phyloP scores from a whole-genome alignment of 768 basidiomycete species.

The Termitomyces sp. region DNA sequence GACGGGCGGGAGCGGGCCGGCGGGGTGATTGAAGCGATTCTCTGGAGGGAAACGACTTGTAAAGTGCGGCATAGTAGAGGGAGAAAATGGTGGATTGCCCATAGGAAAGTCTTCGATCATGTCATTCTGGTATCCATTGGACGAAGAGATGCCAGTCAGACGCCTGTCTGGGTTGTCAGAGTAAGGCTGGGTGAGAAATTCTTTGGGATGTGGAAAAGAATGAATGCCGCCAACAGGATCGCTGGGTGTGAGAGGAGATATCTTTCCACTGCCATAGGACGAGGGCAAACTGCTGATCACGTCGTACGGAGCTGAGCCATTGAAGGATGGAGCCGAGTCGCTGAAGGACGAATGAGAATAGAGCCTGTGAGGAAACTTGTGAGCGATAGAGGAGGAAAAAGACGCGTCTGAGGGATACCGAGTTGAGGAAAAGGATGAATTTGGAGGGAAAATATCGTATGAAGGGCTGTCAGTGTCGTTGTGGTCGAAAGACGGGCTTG shows the following conservation, averaged over 20 bases:
- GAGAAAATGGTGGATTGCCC: constrained; percentile 43
- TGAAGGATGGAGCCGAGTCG: constrained; percentile 59
- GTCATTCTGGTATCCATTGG: constrained; percentile 51
- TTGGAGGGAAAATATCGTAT: constrained; percentile 63
- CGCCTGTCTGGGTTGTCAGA: constrained; percentile 63
- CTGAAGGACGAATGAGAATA: constrained; percentile 59
- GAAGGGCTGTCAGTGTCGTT: constrained; percentile 49
- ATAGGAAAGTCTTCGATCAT: constrained; percentile 64
- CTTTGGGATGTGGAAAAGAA: constrained; percentile 54
- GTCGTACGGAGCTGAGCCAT: constrained; percentile 57
- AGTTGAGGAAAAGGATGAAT: constrained; percentile 44
- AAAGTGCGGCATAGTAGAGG: constrained; percentile 53
- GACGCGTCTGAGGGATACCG: constrained; percentile 73
- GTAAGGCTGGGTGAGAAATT: constrained; percentile 54
- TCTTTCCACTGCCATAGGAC: constrained; percentile 70
- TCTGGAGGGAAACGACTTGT: constrained; percentile 54
- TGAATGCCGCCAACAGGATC: constrained; percentile 60
- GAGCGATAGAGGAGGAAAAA: constrained; percentile 66
- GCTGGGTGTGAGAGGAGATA: constrained; percentile 69
- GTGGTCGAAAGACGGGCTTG: constrained; percentile 42
- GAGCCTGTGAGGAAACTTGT: constrained; percentile 52
- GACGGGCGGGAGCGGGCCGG: constrained; percentile 35
- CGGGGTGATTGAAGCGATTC: constrained; percentile 44
- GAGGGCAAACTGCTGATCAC: constrained; percentile 61
- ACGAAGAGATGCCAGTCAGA: constrained; percentile 36